Evolutionary conservation across 2,329 filamentous ascomycete genomes (phyloP).

Genomic region (Diplodia scrobiculata): DNA sequence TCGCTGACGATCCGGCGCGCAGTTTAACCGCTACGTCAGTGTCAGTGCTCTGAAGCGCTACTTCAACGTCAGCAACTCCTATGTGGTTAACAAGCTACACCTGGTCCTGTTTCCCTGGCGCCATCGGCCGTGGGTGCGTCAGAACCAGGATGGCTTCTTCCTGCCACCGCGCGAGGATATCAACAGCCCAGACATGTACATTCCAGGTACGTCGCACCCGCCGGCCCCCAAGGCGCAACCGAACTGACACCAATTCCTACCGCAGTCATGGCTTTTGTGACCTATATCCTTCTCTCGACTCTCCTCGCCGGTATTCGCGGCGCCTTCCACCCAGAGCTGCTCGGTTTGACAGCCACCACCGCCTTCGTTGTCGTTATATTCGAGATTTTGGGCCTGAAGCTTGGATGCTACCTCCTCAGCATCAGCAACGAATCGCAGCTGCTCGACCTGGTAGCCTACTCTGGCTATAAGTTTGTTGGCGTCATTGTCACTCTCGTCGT

Average conservation of each 20-base stretch:
- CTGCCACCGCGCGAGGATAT: slow-evolving; percentile 91
- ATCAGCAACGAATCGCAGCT: slow-evolving; percentile 94
- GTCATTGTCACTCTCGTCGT: slow-evolving; percentile 86
- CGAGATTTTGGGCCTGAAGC: slow-evolving; percentile 86
- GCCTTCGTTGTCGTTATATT: slow-evolving; percentile 80
- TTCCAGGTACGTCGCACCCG: slow-evolving; percentile 57
- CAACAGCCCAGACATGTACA: slow-evolving; percentile 99
- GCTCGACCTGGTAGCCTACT: slow-evolving; percentile 91
- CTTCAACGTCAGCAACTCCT: slow-evolving; percentile 98
- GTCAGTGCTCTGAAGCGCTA: slow-evolving; percentile 95
- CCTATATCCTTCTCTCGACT: slow-evolving; percentile 92
- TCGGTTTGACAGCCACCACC: slow-evolving; percentile 83
- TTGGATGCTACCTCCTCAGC: slow-evolving; percentile 88
- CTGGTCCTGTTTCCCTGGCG: slow-evolving; percentile 97
- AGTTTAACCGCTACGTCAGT: slow-evolving; percentile 84
- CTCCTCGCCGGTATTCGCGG: slow-evolving; percentile 86
- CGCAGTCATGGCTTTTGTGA: slow-evolving; percentile 88
- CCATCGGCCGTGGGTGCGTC: slow-evolving; percentile 95
- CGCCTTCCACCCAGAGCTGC: slow-evolving; percentile 88
- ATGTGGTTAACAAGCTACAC: slow-evolving; percentile 89
- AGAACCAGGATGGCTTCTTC: slow-evolving; percentile 79
- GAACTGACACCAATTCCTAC: neutral
- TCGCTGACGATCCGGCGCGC: slow-evolving; percentile 15
- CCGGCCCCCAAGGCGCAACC: neutral
- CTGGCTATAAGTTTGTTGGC: slow-evolving; percentile 97